phyloP scores from a whole-genome alignment of 768 basidiomycete species.

The Saitozyma sp. region DNA sequence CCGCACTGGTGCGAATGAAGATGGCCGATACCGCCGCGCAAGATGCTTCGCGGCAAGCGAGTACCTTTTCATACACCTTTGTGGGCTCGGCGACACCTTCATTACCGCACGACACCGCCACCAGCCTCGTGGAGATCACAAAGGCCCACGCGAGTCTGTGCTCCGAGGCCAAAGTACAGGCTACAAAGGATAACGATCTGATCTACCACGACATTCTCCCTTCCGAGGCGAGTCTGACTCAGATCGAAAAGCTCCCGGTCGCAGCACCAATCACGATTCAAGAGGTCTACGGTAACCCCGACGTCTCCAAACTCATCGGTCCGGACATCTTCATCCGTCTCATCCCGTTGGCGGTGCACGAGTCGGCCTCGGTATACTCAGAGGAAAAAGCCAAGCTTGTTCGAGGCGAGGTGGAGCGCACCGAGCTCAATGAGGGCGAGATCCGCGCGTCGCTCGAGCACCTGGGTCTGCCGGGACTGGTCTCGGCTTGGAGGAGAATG shows the following conservation, averaged over 20 bases:
- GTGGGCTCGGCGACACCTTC: conserved; percentile 60
- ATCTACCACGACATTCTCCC: conserved; percentile 93
- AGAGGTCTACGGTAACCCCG: conserved; percentile 84
- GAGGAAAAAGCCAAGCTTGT: conserved; percentile 98
- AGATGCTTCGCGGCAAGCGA: conserved; percentile 71
- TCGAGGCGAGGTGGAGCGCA: conserved; percentile 81
- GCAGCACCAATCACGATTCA: conserved; percentile 84
- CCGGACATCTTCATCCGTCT: conserved; percentile 83
- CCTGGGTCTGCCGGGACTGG: conserved; percentile 71
- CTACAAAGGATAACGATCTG: conserved; percentile 87
- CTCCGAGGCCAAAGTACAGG: conserved; percentile 71
- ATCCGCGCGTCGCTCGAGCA: conserved; percentile 74
- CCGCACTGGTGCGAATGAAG: conserved; percentile 74
- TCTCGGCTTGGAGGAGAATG: conserved; percentile 31
- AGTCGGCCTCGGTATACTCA: conserved; percentile 92
- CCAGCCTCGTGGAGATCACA: conserved; percentile 75
- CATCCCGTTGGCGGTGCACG: conserved; percentile 89
- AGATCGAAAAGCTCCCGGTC: conserved; percentile 75
- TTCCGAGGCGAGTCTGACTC: conserved; percentile 70
- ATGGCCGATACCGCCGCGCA: conserved; percentile 77
- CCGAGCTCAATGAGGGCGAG: conserved; percentile 79
- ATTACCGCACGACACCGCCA: conserved; percentile 79
- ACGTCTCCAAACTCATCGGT: conserved; percentile 93
- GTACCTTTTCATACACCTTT: conserved; percentile 71
- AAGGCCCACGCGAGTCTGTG: conserved; percentile 79